phyloP scores from a whole-genome alignment of 2,329 filamentous ascomycete species.

The Calonectria leucothoes region DNA sequence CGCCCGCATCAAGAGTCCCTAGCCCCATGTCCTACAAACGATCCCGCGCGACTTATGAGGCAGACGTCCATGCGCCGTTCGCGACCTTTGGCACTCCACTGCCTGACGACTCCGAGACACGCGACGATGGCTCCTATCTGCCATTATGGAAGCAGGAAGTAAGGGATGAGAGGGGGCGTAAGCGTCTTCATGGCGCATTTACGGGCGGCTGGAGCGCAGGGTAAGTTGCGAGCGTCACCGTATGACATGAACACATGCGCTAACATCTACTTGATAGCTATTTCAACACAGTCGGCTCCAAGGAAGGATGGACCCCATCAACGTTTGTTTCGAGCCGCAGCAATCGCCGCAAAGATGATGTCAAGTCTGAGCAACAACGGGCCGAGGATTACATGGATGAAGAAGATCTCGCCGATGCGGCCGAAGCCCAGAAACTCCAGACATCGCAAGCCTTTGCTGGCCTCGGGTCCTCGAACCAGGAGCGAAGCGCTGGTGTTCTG shows the following conservation, averaged over 20 bases:
- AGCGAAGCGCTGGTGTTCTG: constrained; percentile 65
- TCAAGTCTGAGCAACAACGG: constrained; percentile 69
- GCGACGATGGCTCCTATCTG: constrained; percentile 92
- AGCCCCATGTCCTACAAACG: constrained; percentile 81
- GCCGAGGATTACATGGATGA: constrained; percentile 98
- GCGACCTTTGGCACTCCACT: constrained; percentile 87
- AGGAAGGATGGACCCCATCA: constrained; percentile 96
- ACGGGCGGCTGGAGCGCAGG: constrained; percentile 97
- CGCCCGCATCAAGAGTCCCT: constrained; percentile 18
- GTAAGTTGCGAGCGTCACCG: constrained; percentile 61
- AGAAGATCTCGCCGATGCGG: constrained; percentile 89
- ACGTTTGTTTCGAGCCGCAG: constrained; percentile 91
- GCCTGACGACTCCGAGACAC: constrained; percentile 79
- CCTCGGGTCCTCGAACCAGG: constrained; percentile 74
- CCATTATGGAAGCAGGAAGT: constrained; percentile 99
- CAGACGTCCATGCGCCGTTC: constrained; percentile 79
- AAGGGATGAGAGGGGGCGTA: constrained; percentile 89
- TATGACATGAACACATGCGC: neutral
- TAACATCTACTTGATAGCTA: constrained; percentile 67
- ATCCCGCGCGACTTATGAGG: constrained; percentile 81
- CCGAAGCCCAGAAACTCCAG: constrained; percentile 80
- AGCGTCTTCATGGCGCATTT: constrained; percentile 94
- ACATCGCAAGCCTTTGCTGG: constrained; percentile 81
- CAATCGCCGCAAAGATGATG: constrained; percentile 77
- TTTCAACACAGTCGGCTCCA: constrained; percentile 97